Evolutionary conservation across 495 filamentous ascomycete species (phyloP).

Genomic region (Penicillium fimorum): DNA sequence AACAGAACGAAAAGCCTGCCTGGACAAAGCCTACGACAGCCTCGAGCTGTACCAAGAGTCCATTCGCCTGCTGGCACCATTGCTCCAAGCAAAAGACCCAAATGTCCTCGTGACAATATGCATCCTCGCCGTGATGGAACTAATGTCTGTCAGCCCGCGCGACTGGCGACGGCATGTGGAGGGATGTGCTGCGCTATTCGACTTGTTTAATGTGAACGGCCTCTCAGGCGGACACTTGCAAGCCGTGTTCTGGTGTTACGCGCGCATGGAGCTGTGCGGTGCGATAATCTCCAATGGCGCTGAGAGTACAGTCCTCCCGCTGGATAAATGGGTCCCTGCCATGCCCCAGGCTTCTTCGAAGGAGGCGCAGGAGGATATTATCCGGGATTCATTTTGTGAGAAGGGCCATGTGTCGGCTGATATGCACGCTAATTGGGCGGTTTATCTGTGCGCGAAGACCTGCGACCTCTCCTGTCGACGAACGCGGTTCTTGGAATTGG

Average conservation of each 20-base stretch:
- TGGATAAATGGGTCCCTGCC: constrained; percentile 33
- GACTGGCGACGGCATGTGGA: constrained; percentile 45
- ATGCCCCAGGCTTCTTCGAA: constrained; percentile 18
- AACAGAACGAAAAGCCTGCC: constrained; percentile 33
- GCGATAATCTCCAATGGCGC: constrained; percentile 40
- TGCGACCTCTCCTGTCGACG: constrained; percentile 34
- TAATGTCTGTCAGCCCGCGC: constrained; percentile 41
- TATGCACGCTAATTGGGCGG: constrained; percentile 43
- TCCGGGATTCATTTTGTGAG: constrained; percentile 25
- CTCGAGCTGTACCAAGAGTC: constrained; percentile 40
- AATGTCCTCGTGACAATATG: constrained; percentile 33
- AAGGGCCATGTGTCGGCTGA: constrained; percentile 24
- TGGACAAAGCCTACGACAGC: constrained; percentile 34
- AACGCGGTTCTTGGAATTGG: constrained; percentile 29
- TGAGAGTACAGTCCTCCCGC: constrained; percentile 33
- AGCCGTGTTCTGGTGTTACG: constrained; percentile 46
- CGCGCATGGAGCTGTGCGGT: constrained; percentile 44
- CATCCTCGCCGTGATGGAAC: constrained; percentile 38
- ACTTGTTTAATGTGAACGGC: constrained; percentile 35
- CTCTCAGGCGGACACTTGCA: constrained; percentile 36
- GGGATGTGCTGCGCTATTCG: constrained; percentile 41
- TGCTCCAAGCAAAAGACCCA: constrained; percentile 32
- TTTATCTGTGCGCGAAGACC: constrained; percentile 38
- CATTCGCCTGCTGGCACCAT: constrained; percentile 32
- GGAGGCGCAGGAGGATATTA: constrained; percentile 20